Evolutionary conservation across 2,329 filamentous ascomycete species (phyloP).

Genomic region (Apiospora malaysiana): DNA sequence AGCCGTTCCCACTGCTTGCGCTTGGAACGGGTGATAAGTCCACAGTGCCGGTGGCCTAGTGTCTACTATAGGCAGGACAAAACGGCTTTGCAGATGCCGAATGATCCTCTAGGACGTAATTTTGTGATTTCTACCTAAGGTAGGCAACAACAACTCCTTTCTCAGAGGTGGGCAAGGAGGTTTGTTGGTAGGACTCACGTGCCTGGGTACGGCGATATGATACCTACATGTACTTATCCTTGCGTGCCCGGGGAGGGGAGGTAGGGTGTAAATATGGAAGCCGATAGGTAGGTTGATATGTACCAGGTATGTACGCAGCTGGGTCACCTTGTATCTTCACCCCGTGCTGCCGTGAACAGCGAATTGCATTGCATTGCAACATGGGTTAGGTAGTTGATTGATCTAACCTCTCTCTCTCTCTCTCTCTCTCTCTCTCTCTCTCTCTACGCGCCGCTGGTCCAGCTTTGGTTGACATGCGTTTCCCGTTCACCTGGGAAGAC

Average conservation of each 20-base stretch:
- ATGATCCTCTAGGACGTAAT: neutral
- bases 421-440: no score
- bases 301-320: neutral
- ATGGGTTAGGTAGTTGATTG: neutral
- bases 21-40: neutral
- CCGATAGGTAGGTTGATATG: neutral
- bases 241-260: neutral
- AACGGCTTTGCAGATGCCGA: neutral
- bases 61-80: neutral
- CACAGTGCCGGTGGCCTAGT: neutral
- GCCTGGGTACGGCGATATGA: neutral
- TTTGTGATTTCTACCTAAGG: neutral
- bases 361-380: slow-evolving; percentile 13
- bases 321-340: neutral
- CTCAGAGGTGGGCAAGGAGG: neutral
- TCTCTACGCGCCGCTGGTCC: neutral
- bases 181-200: neutral
- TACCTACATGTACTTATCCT: no score
- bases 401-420: neutral
- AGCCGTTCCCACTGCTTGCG: neutral
- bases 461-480: no score
- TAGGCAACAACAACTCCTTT: neutral
- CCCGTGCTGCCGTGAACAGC: neutral
- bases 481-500: no score
- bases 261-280: neutral